Conservation (phyloP, 2,329 filamentous ascomycete genomes). For the Colletotrichum karsti region DNA sequence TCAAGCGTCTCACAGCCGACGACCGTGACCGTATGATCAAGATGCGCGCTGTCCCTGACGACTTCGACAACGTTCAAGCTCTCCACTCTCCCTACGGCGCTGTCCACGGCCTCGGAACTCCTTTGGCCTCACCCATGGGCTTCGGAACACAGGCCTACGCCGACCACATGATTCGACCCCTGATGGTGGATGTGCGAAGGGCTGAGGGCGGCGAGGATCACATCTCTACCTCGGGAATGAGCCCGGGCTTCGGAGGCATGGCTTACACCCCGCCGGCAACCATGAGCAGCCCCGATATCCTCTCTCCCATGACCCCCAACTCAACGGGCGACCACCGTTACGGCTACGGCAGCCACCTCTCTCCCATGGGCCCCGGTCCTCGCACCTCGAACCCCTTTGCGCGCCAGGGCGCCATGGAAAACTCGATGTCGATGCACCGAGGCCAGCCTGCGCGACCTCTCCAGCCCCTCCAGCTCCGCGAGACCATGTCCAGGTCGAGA, state of each 20-base stretch:
- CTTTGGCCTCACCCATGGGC: constrained; percentile 58
- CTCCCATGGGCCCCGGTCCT: constrained; percentile 56
- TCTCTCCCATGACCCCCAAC: constrained; percentile 63
- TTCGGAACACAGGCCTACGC: constrained; percentile 59
- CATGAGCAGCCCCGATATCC: constrained; percentile 61
- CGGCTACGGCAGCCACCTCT: constrained; percentile 57
- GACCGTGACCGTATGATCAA: constrained; percentile 77
- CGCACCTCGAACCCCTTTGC: constrained; percentile 62
- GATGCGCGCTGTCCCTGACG: constrained; percentile 75
- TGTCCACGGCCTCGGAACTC: constrained; percentile 59
- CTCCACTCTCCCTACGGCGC: constrained; percentile 74
- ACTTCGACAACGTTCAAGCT: constrained; percentile 76
- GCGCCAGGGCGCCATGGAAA: constrained; percentile 56
- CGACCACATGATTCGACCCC: constrained; percentile 71
- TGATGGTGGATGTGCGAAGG: constrained; percentile 75
- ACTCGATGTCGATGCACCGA: constrained; percentile 47
- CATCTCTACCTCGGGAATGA: constrained; percentile 72
- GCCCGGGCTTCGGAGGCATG: constrained; percentile 72
- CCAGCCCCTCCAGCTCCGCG: constrained; percentile 66
- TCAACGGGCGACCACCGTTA: constrained; percentile 54
- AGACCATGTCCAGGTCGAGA: constrained; percentile 64
- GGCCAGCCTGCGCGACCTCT: constrained; percentile 59
- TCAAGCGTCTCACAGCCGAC: constrained; percentile 75
- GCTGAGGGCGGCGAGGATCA: constrained; percentile 68
- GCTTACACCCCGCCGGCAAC: constrained; percentile 65